phyloP scores from a whole-genome alignment of 108 stramenopile genomes.

The Seminavis robusta region DNA sequence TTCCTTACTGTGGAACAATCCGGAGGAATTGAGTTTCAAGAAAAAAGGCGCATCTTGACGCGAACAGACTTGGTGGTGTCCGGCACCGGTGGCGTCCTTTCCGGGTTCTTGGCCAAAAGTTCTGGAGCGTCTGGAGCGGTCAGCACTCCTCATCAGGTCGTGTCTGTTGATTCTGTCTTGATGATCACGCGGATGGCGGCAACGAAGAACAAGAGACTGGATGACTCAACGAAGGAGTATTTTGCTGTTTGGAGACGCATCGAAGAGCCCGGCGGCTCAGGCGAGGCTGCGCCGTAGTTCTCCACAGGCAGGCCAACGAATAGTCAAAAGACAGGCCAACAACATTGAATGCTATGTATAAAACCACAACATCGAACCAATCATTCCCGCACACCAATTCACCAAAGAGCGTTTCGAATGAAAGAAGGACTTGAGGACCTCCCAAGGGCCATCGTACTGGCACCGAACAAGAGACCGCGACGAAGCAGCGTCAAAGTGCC shows the following conservation, averaged over 20 bases:
- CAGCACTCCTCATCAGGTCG: slow-evolving; percentile 59
- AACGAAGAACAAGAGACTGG: slow-evolving; percentile 16
- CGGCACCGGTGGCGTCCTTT: slow-evolving; percentile 36
- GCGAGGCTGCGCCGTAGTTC: too few relatives aligned
- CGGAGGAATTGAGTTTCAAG: slow-evolving; percentile 50
- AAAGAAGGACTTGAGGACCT: too few relatives aligned
- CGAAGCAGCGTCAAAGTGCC: too few relatives aligned
- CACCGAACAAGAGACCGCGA: too few relatives aligned
- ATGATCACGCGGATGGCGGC: slow-evolving; percentile 54
- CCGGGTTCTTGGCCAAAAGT: slow-evolving; percentile 27
- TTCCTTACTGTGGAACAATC: slow-evolving; percentile 37
- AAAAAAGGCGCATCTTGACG: slow-evolving; percentile 40
- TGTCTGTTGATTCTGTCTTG: slow-evolving; percentile 70
- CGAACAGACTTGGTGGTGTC: slow-evolving; percentile 28
- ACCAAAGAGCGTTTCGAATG: too few relatives aligned
- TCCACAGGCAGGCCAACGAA: too few relatives aligned
- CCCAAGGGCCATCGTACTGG: too few relatives aligned
- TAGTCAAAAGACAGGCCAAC: too few relatives aligned
- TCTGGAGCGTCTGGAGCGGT: slow-evolving; percentile 38
- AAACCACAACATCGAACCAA: too few relatives aligned
- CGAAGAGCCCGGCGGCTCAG: too few relatives aligned
- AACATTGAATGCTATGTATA: too few relatives aligned
- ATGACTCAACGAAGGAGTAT: slow-evolving; percentile 67
- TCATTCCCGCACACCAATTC: too few relatives aligned
- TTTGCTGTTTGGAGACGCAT: slow-evolving; percentile 79